Evolutionary conservation across 2,329 filamentous ascomycete species (phyloP), one percentile per base, ranked within the genome.

Genomic region (Talaromyces atroroseus): DNA sequence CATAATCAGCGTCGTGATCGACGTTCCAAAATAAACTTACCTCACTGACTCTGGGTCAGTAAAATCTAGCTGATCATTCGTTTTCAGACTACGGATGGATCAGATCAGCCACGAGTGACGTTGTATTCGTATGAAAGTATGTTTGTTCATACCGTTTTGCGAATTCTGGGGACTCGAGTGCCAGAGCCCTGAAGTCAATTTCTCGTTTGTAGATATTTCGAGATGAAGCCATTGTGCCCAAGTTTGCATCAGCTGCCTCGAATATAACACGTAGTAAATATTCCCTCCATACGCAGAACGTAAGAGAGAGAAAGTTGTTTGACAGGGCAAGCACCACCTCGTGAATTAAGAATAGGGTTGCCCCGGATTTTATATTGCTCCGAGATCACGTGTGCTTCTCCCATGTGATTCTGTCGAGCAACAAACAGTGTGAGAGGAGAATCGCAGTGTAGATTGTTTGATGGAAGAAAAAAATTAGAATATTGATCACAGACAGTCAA

Each of bases 31-130:
- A 1, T 1, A 47, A 16, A 44, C 32, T 63, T 85, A 91, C 82
- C 88, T 82, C 8, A 95, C 83, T 21, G 89, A 84, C 50, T 80
- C 75, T 4, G 92, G 87, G 65, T 96, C 82, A 52, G 83, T 86
- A 65, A 97, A 97, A 73, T 96, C 85, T 24, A 96, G 77, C 61
- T 86, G 83, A 8, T 78, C 78, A 59, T 81, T 81, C 50, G 71
- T 61, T 63, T 78, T 82, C 32, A 83, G 65, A 57, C 80, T 82
- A 60, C 23, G 10, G 3, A 21, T 29, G 26, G 26, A 7, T 29
- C 16, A 23, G n/a, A 38, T 65, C 38, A 64, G 62, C 46, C n/a
- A 44, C 14, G 16, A 23, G 7, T 5, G 10, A 44, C 40, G 11
- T 18, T n/a, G 16, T 11, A 40, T 40, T 40, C n/a, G n/a, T 8